phyloP scores from a whole-genome alignment of 2,329 filamentous ascomycete species.

The Trichophyton schoenleinii region DNA sequence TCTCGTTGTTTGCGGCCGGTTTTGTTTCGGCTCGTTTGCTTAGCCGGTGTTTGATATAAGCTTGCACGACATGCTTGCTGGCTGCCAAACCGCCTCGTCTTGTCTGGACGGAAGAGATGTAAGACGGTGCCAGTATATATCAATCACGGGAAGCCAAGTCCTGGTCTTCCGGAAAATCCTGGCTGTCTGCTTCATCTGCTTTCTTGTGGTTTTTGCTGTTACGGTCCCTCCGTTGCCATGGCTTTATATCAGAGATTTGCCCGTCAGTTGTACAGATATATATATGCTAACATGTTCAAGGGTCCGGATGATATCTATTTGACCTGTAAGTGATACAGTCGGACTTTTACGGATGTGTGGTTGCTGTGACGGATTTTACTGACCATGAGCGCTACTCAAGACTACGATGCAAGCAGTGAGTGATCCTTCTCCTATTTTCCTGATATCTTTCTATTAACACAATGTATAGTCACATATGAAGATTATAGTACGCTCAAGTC shows the following conservation, averaged over 20 bases:
- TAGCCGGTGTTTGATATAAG: neutral
- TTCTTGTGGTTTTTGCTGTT: neutral
- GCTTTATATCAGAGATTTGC: neutral
- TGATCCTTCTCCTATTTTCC: conserved; percentile 12
- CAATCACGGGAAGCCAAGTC: neutral
- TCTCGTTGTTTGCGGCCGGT: neutral
- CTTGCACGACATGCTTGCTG: neutral
- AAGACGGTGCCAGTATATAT: neutral
- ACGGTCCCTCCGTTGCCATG: neutral
- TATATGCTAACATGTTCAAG: conserved; percentile 20
- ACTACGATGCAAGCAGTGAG: conserved; percentile 54
- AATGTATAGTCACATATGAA: conserved; percentile 62
- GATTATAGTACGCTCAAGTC: conserved; percentile 78
- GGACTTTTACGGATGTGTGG: neutral
- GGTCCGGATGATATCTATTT: conserved; percentile 56
- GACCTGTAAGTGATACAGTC: conserved; percentile 46
- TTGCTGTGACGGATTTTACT: neutral
- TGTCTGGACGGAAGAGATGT: neutral
- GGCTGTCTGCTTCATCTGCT: neutral
- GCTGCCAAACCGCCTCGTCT: neutral
- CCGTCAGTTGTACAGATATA: neutral
- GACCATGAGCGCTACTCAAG: conserved; percentile 25
- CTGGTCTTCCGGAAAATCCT: neutral
- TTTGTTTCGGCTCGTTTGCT: neutral
- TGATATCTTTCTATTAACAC: neutral